Evolutionary conservation across 192 early-diverging fungal genomes (phyloP).

Genomic region (Coemansia sp.): DNA sequence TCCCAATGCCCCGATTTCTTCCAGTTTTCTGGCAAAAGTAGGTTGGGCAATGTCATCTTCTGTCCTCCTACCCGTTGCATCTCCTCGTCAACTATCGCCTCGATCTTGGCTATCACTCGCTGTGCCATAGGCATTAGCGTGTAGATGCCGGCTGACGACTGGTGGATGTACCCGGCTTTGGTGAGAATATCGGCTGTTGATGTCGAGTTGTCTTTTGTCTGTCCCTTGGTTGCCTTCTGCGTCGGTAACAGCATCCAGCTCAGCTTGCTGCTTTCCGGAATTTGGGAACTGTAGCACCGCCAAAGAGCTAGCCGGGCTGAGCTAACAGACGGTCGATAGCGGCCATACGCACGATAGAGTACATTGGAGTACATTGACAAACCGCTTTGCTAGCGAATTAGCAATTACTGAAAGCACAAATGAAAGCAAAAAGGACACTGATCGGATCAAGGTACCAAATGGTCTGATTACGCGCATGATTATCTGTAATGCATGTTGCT

Average conservation of each 20-base stretch:
- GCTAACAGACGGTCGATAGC: no score
- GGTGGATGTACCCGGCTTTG: slow-evolving; percentile 57
- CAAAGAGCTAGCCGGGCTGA: neutral
- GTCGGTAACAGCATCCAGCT: slow-evolving; percentile 52
- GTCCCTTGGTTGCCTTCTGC: slow-evolving; percentile 21
- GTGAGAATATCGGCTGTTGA: slow-evolving; percentile 31
- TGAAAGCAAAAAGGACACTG: no score
- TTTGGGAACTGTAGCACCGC: slow-evolving; percentile 5
- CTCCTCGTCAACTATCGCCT: slow-evolving; percentile 77
- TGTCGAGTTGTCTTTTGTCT: neutral
- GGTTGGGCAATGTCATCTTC: slow-evolving; percentile 67
- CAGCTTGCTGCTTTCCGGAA: slow-evolving; percentile 29
- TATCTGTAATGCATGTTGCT: no score
- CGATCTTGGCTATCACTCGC: slow-evolving; percentile 71
- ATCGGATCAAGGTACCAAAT: no score
- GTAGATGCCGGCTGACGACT: slow-evolving; percentile 83
- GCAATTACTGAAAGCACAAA: no score
- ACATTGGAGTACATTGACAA: no score
- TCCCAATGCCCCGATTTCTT: slow-evolving; percentile 78
- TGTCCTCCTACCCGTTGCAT: slow-evolving; percentile 73
- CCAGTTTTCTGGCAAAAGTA: slow-evolving; percentile 71
- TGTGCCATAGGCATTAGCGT: slow-evolving; percentile 80
- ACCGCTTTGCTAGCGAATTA: no score
- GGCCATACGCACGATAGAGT: no score
- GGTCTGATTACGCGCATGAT: no score